Evolutionary conservation across 495 filamentous ascomycete species (phyloP).

Genomic region (Penicillium turbatum): DNA sequence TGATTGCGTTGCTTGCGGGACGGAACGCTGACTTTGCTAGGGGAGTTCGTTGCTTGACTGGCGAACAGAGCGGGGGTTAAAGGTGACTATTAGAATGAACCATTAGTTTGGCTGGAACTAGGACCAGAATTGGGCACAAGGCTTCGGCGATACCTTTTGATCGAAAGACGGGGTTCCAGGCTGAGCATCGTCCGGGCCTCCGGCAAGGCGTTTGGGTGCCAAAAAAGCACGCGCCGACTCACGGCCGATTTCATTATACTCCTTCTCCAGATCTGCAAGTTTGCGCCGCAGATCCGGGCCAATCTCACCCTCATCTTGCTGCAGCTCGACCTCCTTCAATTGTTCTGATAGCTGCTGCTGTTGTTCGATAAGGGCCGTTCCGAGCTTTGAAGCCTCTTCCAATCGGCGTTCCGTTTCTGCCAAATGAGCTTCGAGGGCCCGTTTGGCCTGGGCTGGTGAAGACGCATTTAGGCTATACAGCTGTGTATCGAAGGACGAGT

Average conservation of each 20-base stretch:
- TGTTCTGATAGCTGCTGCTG: conserved; percentile 73
- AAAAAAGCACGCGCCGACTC: conserved; percentile 88
- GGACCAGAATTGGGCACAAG: not conserved
- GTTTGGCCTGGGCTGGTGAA: conserved; percentile 81
- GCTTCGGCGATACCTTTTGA: conserved; percentile 45
- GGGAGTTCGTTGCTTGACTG: conserved; percentile 78
- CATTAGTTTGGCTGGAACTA: conserved; percentile 9
- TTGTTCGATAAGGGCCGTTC: conserved; percentile 80
- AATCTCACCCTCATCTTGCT: conserved; percentile 76
- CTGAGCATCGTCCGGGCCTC: conserved; percentile 55
- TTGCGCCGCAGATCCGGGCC: conserved; percentile 78
- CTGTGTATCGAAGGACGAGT: conserved; percentile 73
- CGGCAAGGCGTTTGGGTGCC: conserved; percentile 69
- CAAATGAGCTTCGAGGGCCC: conserved; percentile 84
- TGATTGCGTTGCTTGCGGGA: conserved; percentile 86
- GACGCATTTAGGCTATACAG: conserved; percentile 70
- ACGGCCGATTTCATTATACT: conserved; percentile 90
- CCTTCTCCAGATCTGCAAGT: conserved; percentile 81
- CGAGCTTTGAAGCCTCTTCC: conserved; percentile 84
- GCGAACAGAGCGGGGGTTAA: conserved; percentile 77
- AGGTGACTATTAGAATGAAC: conserved; percentile 49
- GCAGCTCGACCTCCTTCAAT: conserved; percentile 76
- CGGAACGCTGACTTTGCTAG: conserved; percentile 83
- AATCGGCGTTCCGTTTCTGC: conserved; percentile 85
- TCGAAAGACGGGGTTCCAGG: conserved; percentile 59